Conservation (phyloP, 2,329 filamentous ascomycete species). For the Coniochaeta sp. region DNA sequence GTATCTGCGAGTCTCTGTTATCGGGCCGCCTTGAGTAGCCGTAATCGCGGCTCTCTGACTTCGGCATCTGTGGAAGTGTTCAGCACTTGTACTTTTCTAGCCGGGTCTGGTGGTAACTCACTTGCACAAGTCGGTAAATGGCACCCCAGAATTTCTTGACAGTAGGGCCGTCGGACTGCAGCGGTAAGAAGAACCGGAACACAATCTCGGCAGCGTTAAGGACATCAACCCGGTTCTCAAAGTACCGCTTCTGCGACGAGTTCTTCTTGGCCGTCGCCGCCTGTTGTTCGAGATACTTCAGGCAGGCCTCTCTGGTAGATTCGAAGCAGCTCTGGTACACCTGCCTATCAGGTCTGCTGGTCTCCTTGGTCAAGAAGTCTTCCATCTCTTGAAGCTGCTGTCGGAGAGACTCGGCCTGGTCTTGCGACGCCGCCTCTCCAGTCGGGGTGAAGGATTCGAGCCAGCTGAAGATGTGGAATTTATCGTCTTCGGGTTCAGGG, state of each 20-base stretch:
- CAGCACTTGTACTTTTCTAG: too few species aligned
- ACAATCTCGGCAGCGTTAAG: conserved; percentile 32
- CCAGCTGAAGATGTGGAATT: conserved; percentile 18
- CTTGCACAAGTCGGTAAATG: conserved; percentile 12
- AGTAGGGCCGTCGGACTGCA: conserved; percentile 26
- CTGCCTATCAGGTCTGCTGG: conserved; percentile 9
- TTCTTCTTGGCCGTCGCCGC: neutral
- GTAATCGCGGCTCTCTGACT: neutral
- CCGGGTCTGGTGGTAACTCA: too few species aligned
- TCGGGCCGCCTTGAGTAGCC: neutral
- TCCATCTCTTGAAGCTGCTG: conserved; percentile 11
- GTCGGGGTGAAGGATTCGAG: conserved; percentile 4
- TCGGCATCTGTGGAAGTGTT: too few species aligned
- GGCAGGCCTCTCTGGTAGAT: conserved; percentile 7
- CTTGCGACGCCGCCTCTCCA: neutral
- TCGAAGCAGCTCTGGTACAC: conserved; percentile 12
- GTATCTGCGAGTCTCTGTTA: neutral
- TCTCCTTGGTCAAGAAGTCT: conserved; percentile 7
- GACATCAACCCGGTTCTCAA: conserved; percentile 26
- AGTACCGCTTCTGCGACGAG: conserved; percentile 6
- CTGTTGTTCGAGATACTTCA: conserved; percentile 18
- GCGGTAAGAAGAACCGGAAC: conserved; percentile 35
- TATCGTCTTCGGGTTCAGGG: conserved; percentile 5
- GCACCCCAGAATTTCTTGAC: conserved; percentile 37
- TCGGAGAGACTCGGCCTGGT: neutral